Conservation (phyloP, 2,329 filamentous ascomycete genomes). For the Ophiostoma tasmaniense region DNA sequence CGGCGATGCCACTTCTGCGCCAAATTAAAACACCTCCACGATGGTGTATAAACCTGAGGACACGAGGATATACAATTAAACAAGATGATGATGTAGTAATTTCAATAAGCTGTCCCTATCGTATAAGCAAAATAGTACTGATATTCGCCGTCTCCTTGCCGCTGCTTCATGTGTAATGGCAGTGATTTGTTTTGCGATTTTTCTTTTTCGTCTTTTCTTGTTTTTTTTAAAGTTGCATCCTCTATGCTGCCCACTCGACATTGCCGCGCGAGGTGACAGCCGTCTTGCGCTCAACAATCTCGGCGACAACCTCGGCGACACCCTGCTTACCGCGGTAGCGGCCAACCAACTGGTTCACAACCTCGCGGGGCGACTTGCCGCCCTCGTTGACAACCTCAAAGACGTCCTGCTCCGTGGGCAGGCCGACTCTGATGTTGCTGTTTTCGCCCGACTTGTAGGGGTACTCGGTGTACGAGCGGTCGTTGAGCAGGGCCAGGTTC, state of each 20-base stretch:
- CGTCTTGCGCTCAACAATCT: slow-evolving; percentile 60
- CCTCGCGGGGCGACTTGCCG: slow-evolving; percentile 41
- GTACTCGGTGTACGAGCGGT: slow-evolving; percentile 60
- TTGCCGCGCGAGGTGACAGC: slow-evolving; percentile 23
- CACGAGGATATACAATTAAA: background rate
- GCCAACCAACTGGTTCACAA: slow-evolving; percentile 55
- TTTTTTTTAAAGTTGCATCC: background rate
- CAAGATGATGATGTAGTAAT: background rate
- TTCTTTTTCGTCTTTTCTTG: background rate
- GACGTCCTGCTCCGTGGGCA: slow-evolving; percentile 64
- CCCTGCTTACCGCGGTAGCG: slow-evolving; percentile 58
- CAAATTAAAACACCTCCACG: background rate
- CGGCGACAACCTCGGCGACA: slow-evolving; percentile 56
- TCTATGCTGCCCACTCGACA: slow-evolving; percentile 24
- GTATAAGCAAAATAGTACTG: background rate
- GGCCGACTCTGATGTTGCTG: slow-evolving; percentile 44
- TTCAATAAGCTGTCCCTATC: background rate
- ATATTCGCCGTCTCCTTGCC: background rate
- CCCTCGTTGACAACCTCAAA: slow-evolving; percentile 35
- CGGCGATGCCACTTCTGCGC: background rate
- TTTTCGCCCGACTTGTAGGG: slow-evolving; percentile 43
- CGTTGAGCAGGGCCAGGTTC: slow-evolving; percentile 53
- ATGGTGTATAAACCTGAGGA: background rate
- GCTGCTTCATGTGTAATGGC: background rate
- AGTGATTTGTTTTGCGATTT: background rate